Base-by-base conservation (phyloP, 371 early-diverging fungal species). In the Apophysomyces sp. region DNA sequence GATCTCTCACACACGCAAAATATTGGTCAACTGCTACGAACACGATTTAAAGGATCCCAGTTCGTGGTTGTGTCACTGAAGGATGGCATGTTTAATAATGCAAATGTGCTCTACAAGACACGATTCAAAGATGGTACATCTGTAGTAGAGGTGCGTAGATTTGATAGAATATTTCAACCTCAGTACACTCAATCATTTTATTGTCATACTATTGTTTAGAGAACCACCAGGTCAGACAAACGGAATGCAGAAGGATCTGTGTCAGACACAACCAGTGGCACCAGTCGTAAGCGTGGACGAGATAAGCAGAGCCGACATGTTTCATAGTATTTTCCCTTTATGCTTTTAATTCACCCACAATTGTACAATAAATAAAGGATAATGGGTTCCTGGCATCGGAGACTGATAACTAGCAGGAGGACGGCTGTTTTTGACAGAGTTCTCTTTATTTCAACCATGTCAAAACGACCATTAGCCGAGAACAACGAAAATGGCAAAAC, bases 11-110 rank as follows among this genome's bases (percentile, higher is more conserved):
- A 99, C 72, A 99, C 99, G 5, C 99, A 99, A 71, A 96, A 97
- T 63, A 99, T 99, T 74, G 99, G 99, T 2, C 94, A 94, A 62
- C 84, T 99, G 37, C 84, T 99, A 58, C 86, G 92, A 51, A 95
- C 92, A 4, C 83, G 99, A 41, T 99, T 99, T 83, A 93, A 92
- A 61, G 96, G 94, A 16, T 94, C 98, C 0, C 99, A 99, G 77
- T 99, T 99, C 74, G 93, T 99, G 44, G 93, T 99, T 3, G 99
- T 99, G 3, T 97, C 97, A 21, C 82, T 99, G n/a, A 99, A 99
- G 76, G 99, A 99, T 71, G 99, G 98, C 57, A 98, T 99, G 99
- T 99, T 98, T 78, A 95, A 95, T 68, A 99, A 98, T 74, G 99
- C 99, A 61, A 98, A 99, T 67, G 97, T 95, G 1, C 81, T 99